Conservation (phyloP, 208 protist species). For the Trypanosoma theileri region DNA sequence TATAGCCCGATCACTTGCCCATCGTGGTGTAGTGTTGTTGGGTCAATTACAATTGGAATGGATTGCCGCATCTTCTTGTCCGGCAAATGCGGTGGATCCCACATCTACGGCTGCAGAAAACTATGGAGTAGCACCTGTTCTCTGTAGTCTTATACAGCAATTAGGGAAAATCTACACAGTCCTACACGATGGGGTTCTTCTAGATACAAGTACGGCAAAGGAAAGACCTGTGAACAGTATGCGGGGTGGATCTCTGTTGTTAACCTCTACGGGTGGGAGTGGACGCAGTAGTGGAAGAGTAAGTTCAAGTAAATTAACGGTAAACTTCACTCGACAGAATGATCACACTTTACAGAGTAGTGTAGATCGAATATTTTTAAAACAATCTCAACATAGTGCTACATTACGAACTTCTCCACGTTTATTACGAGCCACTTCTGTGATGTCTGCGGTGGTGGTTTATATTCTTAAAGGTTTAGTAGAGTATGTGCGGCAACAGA, state of each 20-base stretch:
- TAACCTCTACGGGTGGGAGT: slow-evolving; percentile 22
- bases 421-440: slow-evolving; percentile 31
- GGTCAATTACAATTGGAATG: slow-evolving; percentile 50
- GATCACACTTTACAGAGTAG: slow-evolving; percentile 58
- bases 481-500: slow-evolving; percentile 45
- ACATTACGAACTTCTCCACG: slow-evolving; percentile 44
- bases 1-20: slow-evolving; percentile 15
- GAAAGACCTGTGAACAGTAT: slow-evolving; percentile 15
- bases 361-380: slow-evolving; percentile 71
- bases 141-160: slow-evolving; percentile 42
- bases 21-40: slow-evolving; percentile 49
- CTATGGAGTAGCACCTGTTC: slow-evolving; percentile 21
- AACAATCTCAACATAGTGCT: slow-evolving; percentile 31
- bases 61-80: slow-evolving; percentile 28
- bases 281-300: slow-evolving; percentile 23
- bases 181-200: slow-evolving; percentile 26
- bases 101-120: slow-evolving; percentile 25
- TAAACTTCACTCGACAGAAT: slow-evolving; percentile 55
- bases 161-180: slow-evolving; percentile 40
- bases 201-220: not conserved
- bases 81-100: slow-evolving; percentile 20
- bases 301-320: slow-evolving; percentile 14
- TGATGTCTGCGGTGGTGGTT: slow-evolving; percentile 50
- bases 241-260: slow-evolving; percentile 22
- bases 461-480: slow-evolving; percentile 74